A percentile compares a stretch with the other conserved stretches of the same genome.
Evolutionary conservation across 176 grass and related monocot species (phyloP).

Genomic region (Eleusine indica): DNA sequence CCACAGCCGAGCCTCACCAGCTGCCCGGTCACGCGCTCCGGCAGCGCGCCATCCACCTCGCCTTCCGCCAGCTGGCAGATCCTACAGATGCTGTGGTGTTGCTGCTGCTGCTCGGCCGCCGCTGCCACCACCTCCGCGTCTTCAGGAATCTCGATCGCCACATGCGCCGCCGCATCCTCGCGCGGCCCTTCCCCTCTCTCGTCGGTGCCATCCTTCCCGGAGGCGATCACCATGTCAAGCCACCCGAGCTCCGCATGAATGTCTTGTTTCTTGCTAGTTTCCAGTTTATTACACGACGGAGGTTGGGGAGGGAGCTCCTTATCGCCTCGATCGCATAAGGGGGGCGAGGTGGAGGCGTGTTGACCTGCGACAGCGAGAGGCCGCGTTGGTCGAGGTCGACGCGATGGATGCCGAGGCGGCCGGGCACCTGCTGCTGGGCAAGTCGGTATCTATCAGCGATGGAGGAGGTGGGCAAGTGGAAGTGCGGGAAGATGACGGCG

Average conservation of each 20-base stretch:
- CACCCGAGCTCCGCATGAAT: neutral
- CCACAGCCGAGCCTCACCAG: constrained; percentile 65
- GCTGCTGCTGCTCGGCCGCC: neutral
- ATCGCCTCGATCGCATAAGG: constrained; percentile 13
- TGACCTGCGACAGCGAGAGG: constrained; percentile 35
- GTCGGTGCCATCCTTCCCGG: neutral
- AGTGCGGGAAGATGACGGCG: neutral
- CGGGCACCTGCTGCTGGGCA: neutral
- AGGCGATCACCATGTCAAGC: constrained; percentile 5
- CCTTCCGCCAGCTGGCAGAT: constrained; percentile 51
- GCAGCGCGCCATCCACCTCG: constrained; percentile 39
- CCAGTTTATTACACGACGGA: neutral
- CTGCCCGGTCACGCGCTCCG: constrained; percentile 31
- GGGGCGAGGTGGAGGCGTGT: neutral
- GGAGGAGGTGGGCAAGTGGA: constrained; percentile 9
- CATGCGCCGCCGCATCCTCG: neutral
- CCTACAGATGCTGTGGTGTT: constrained; percentile 18
- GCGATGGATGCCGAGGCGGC: neutral
- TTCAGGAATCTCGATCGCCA: constrained; percentile 12
- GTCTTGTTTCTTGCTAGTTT: neutral
- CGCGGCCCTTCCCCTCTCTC: neutral
- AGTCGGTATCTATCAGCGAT: neutral
- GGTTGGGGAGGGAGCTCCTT: neutral
- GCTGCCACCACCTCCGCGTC: neutral
- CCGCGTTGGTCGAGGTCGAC: neutral